These are phyloP conservation scores for Nasturtium officinale DNA, from an alignment of 345 rosid genomes.

Conservation along the genomic window DNA sequence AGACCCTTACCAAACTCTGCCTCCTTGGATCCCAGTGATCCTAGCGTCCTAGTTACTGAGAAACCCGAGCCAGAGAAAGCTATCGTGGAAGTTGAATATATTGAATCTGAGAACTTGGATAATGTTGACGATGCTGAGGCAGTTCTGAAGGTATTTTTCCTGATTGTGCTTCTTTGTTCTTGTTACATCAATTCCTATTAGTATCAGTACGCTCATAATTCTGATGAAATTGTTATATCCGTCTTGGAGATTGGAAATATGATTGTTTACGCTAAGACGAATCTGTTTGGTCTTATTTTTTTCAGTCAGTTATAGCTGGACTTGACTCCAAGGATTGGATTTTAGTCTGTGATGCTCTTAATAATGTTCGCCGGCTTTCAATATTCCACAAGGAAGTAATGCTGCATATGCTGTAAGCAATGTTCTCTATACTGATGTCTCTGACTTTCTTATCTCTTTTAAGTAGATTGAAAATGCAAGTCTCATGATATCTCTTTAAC, in stretches of 20 bases:
- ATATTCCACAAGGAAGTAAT: constrained; percentile 72
- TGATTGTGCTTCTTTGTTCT: constrained; percentile 5
- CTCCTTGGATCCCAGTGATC: constrained; percentile 45
- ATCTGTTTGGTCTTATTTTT: constrained; percentile 22
- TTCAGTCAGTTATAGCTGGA: constrained; percentile 68
- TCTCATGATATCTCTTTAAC: constrained; percentile 32
- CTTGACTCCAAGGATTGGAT: constrained; percentile 92
- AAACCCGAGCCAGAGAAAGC: constrained; percentile 53
- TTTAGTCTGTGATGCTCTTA: constrained; percentile 76
- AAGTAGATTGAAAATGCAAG: constrained; percentile 10
- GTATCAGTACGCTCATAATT: background rate
- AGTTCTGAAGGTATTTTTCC: constrained; percentile 56
- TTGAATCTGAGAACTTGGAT: constrained; percentile 73
- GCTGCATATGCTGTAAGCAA: constrained; percentile 70
- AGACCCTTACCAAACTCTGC: constrained; percentile 42
- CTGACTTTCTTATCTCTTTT: background rate
- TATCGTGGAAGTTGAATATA: constrained; percentile 72
- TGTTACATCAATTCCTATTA: background rate
- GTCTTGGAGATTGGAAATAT: background rate
- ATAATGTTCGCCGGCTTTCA: constrained; percentile 76
- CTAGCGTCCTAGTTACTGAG: constrained; percentile 49
- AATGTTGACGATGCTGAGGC: constrained; percentile 73
- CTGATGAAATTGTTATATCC: background rate
- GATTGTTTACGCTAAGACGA: constrained; percentile 20
- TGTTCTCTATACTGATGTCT: background rate